Percentiles rank a stretch among this genome's conserved stretches.
Evolutionary conservation across 352 stramenopile species (phyloP).

Genomic region (Plasmopara muralis): DNA sequence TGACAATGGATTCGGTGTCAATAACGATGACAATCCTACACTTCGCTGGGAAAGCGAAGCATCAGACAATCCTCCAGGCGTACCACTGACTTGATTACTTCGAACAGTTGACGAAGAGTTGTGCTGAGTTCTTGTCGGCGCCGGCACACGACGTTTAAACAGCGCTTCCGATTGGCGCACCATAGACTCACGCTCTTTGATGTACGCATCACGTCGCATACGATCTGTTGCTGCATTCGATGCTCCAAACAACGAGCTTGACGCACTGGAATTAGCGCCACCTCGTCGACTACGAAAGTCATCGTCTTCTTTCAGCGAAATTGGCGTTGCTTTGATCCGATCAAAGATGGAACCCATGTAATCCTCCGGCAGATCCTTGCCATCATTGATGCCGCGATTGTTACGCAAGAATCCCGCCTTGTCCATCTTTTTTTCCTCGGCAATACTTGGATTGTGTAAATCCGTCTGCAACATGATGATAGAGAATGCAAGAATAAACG

Average conservation of each 20-base stretch:
- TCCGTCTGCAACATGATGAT: slow-evolving; percentile 90
- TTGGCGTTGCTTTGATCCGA: slow-evolving; percentile 92
- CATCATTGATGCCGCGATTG: slow-evolving; percentile 96
- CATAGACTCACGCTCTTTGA: slow-evolving; percentile 80
- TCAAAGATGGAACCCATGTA: slow-evolving; percentile 94
- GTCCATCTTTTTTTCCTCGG: slow-evolving; percentile 97
- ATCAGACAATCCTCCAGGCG: slow-evolving; percentile 1
- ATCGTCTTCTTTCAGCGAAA: slow-evolving; percentile 96
- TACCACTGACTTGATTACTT: slow-evolving; percentile 9
- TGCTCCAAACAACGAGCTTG: slow-evolving; percentile 54
- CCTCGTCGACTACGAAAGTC: slow-evolving; percentile 44
- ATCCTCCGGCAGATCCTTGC: slow-evolving; percentile 90
- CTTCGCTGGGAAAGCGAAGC: slow-evolving; percentile 11
- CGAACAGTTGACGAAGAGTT: slow-evolving; percentile 15
- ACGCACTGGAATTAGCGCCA: slow-evolving; percentile 23
- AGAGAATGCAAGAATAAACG: slow-evolving; percentile 97
- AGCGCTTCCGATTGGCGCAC: slow-evolving; percentile 69
- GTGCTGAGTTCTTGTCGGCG: slow-evolving; percentile 18
- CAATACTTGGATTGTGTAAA: slow-evolving; percentile 98
- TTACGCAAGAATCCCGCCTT: slow-evolving; percentile 95
- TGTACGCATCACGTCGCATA: slow-evolving; percentile 73
- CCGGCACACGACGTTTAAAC: slow-evolving; percentile 58
- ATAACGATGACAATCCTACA: slow-evolving; percentile 13
- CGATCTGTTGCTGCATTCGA: slow-evolving; percentile 51
- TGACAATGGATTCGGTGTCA: slow-evolving; percentile 21